Evolutionary conservation across 1,284 basidiomycete genomes (phyloP).

Genomic region (Coniophora puteana): DNA sequence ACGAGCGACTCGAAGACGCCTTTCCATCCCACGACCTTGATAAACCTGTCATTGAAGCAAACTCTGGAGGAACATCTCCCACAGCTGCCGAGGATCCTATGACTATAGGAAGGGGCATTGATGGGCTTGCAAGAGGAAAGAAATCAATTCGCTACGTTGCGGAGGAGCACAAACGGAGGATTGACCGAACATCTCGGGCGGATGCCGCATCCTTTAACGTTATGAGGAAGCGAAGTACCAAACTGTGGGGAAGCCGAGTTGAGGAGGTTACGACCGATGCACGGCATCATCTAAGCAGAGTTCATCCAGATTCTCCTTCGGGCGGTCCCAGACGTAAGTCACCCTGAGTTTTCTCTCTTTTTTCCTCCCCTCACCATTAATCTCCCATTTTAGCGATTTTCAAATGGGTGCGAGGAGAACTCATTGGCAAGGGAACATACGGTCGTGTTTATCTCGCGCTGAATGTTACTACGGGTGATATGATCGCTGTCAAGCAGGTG

Average conservation of each 20-base stretch:
- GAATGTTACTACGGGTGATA: slow-evolving; percentile 98
- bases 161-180: slow-evolving; percentile 70
- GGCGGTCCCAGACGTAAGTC: slow-evolving; percentile 59
- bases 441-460: slow-evolving; percentile 95
- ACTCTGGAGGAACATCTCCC: slow-evolving; percentile 74
- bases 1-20: slow-evolving; percentile 90
- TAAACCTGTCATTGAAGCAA: slow-evolving; percentile 88
- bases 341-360: slow-evolving; percentile 10
- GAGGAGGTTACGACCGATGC: slow-evolving; percentile 86
- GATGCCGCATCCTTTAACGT: slow-evolving; percentile 49
- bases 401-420: slow-evolving; percentile 97
- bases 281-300: slow-evolving; percentile 48
- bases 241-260: slow-evolving; percentile 91
- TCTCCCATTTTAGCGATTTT: slow-evolving; percentile 66
- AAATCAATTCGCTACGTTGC: slow-evolving; percentile 94
- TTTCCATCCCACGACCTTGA: slow-evolving; percentile 98
- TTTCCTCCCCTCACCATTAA: slow-evolving; percentile 19
- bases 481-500: slow-evolving; percentile 99
- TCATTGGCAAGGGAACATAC: slow-evolving; percentile 97
- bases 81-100: slow-evolving; percentile 58
- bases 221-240: slow-evolving; percentile 83
- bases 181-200: slow-evolving; percentile 55
- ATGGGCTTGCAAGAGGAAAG: slow-evolving; percentile 45
- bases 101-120: too few species aligned
- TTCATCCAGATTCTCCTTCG: slow-evolving; percentile 52